phyloP scores from a whole-genome alignment of 257 asterid genomes.

The Rehmannia glutinosa region DNA sequence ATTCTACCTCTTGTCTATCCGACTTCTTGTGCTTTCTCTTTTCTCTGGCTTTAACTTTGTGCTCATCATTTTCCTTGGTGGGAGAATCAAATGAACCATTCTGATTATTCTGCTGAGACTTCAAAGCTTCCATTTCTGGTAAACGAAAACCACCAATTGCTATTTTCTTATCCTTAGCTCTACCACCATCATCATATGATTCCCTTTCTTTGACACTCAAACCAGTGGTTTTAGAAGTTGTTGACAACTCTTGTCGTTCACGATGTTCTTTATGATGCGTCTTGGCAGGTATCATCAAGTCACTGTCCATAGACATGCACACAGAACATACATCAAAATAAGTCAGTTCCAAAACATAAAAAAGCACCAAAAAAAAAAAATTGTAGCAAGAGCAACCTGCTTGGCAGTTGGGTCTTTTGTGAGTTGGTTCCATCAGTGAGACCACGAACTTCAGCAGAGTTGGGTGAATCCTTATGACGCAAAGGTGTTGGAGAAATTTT shows the following conservation, averaged over 20 bases:
- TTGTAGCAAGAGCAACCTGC: conserved; percentile 40
- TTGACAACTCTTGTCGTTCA: conserved; percentile 33
- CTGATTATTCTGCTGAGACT: conserved; percentile 36
- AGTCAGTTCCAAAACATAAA: neutral
- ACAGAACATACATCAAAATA: conserved; percentile 13
- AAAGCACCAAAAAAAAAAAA: conserved; percentile 2
- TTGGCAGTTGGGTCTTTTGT: conserved; percentile 30
- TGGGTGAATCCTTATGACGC: conserved; percentile 29
- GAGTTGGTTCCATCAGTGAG: conserved; percentile 32
- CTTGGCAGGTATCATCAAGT: conserved; percentile 26
- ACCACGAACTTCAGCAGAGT: conserved; percentile 28
- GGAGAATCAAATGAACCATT: conserved; percentile 44
- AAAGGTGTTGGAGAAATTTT: conserved; percentile 26
- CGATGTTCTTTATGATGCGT: conserved; percentile 33
- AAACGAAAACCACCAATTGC: conserved; percentile 25
- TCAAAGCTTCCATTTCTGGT: conserved; percentile 29
- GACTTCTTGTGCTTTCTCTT: conserved; percentile 64
- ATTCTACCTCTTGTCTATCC: conserved; percentile 40
- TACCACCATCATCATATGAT: conserved; percentile 33
- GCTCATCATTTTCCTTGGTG: conserved; percentile 47
- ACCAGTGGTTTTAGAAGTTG: conserved; percentile 23
- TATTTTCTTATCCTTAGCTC: conserved; percentile 34
- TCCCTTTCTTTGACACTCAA: conserved; percentile 37
- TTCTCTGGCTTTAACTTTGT: conserved; percentile 39
- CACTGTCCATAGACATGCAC: conserved; percentile 36